phyloP scores from a whole-genome alignment of 1,284 basidiomycete species.

The Tylopilus sp. region DNA sequence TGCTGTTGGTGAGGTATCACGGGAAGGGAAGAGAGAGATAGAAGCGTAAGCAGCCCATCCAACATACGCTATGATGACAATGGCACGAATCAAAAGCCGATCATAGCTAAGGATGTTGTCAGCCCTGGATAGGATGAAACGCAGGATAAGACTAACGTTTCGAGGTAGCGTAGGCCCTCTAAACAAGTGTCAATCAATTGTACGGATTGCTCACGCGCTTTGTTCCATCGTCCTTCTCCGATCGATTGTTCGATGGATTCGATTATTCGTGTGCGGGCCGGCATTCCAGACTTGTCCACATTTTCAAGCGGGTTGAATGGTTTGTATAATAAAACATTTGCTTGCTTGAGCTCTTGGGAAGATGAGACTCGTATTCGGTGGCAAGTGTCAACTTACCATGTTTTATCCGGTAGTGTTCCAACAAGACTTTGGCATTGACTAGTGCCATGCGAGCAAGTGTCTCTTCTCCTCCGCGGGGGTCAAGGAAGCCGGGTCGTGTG shows the following conservation, averaged over 20 bases:
- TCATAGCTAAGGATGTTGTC: slow-evolving; percentile 66
- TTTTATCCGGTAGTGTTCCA: slow-evolving; percentile 87
- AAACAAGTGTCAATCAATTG: slow-evolving; percentile 70
- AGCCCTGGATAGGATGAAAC: slow-evolving; percentile 16
- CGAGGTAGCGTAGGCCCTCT: slow-evolving; percentile 82
- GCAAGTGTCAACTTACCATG: slow-evolving; percentile 60
- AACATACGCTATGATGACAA: slow-evolving; percentile 80
- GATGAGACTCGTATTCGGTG: slow-evolving; percentile 12
- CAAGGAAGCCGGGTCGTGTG: slow-evolving; percentile 65
- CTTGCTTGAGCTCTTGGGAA: slow-evolving; percentile 67
- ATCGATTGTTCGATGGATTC: slow-evolving; percentile 60
- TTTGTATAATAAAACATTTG: slow-evolving; percentile 69
- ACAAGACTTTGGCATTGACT: slow-evolving; percentile 79
- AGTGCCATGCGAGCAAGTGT: slow-evolving; percentile 68
- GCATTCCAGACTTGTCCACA: slow-evolving; percentile 34
- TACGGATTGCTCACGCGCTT: slow-evolving; percentile 62
- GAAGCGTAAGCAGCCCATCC: slow-evolving; percentile 83
- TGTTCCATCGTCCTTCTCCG: slow-evolving; percentile 53
- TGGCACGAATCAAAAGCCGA: slow-evolving; percentile 74
- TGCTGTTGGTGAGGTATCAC: neutral
- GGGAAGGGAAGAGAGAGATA: slow-evolving; percentile 57
- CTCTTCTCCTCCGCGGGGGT: slow-evolving; percentile 46
- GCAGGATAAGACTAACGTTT: slow-evolving; percentile 62
- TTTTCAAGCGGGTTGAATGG: slow-evolving; percentile 62
- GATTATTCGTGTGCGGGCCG: slow-evolving; percentile 42